Percentiles rank a stretch among this genome's conserved stretches.
phyloP scores from a whole-genome alignment of 495 filamentous ascomycete species.

The Arthonia radiata region DNA sequence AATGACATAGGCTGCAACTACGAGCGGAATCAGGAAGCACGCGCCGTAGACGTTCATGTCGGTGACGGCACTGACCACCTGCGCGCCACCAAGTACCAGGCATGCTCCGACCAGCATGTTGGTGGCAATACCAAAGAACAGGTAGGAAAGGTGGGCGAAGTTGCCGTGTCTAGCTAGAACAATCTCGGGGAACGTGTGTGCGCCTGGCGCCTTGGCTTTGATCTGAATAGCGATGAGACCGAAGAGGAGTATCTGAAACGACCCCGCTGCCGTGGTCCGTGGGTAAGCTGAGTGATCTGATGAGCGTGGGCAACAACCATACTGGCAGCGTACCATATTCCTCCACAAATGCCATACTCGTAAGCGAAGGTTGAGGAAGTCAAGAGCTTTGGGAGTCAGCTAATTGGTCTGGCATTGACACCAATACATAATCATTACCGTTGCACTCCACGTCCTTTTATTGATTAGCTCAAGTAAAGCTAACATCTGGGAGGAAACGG shows the following conservation, averaged over 20 bases:
- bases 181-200: slow-evolving; percentile 19
- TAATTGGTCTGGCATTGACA: no score
- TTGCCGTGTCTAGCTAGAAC: slow-evolving; percentile 15
- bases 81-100: slow-evolving; percentile 17
- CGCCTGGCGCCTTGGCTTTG: slow-evolving; percentile 16
- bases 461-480: no score
- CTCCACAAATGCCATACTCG: slow-evolving; percentile 22
- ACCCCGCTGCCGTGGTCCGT: no score
- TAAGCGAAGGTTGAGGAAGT: slow-evolving; percentile 23
- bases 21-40: slow-evolving; percentile 18
- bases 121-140: slow-evolving; percentile 19
- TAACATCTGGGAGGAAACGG: no score
- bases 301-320: no score
- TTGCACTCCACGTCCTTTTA: no score
- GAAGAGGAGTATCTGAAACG: slow-evolving; percentile 21
- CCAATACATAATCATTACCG: no score
- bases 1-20: slow-evolving; percentile 19
- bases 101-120: slow-evolving; percentile 20
- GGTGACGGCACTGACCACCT: slow-evolving; percentile 18
- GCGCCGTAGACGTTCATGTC: slow-evolving; percentile 23
- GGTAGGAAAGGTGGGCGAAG: slow-evolving; percentile 12
- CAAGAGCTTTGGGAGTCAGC: slow-evolving; percentile 20
- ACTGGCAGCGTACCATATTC: slow-evolving; percentile 23
- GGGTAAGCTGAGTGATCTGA: no score
- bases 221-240: slow-evolving; percentile 18